Evolutionary conservation across 1,284 basidiomycete species (phyloP).

Genomic region (Apiotrichum laibachii): DNA sequence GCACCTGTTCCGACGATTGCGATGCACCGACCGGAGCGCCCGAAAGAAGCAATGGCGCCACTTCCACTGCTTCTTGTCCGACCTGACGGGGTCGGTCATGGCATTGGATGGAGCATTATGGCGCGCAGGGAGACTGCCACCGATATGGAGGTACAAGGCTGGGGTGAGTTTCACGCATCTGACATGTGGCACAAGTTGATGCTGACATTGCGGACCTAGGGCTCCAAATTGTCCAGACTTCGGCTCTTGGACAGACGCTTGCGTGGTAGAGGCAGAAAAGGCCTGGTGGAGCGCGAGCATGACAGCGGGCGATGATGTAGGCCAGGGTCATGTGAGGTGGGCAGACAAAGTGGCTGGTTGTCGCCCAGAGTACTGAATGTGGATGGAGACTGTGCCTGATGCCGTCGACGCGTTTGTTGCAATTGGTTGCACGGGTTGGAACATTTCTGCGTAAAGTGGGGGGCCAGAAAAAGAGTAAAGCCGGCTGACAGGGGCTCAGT

Average conservation of each 20-base stretch:
- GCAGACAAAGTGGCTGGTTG: not conserved
- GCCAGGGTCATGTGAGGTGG: not conserved
- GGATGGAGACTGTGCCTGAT: not conserved
- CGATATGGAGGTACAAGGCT: not conserved
- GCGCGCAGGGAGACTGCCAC: conserved; percentile 7
- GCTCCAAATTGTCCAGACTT: conserved; percentile 15
- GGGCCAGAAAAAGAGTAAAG: too few relatives aligned
- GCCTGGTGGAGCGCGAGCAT: not conserved
- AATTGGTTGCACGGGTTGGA: too few relatives aligned
- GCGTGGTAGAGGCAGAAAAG: not conserved
- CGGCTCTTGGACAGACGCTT: conserved; percentile 5
- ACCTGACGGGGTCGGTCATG: conserved; percentile 29
- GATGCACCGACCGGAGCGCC: conserved; percentile 6
- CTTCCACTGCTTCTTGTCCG: conserved; percentile 30
- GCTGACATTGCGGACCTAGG: conserved; percentile 20
- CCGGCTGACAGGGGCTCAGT: too few relatives aligned
- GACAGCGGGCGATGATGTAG: not conserved
- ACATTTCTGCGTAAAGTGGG: too few relatives aligned
- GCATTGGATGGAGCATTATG: conserved; percentile 29
- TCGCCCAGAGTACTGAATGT: not conserved
- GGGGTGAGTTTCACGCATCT: conserved; percentile 10
- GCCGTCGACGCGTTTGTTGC: too few relatives aligned
- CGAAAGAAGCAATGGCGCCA: conserved; percentile 3
- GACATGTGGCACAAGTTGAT: not conserved
- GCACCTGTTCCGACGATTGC: conserved; percentile 6